Evolutionary conservation across 2,329 filamentous ascomycete genomes (phyloP), one percentile per base, ranked within the genome.

Genomic region (Apiospora malaysiana): DNA sequence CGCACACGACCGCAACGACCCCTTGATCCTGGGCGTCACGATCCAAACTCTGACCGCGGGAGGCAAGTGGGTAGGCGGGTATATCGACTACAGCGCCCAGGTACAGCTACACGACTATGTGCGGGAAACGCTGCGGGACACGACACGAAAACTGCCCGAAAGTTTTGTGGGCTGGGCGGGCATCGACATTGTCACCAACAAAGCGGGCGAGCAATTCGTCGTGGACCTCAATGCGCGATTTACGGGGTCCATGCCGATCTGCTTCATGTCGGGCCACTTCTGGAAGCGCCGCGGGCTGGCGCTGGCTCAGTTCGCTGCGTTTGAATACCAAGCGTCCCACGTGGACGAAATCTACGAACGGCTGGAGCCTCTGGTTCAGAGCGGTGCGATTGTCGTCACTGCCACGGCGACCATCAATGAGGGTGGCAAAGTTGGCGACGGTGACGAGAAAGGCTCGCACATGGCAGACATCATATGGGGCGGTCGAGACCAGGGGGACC

Each of bases 401-500:
- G 75, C 75, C 16, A 76, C 75, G 16, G 73, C 74, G 6, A 70
- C 51, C 2, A 73, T 76, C 12, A 45, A 2, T 12, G 70, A 71
- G 14, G 51, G 25, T 9, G 8, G 51, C 25, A 9, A n/a, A n/a
- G 46, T n/a, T 8, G 47, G 7, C 5, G 23, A 23, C n/a, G 47
- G 21, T 12, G 21, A 25, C 12, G 69, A 72, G 14, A 73, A 68
- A 12, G 46, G 68, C 40, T 73, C 32, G n/a, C 42, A 75, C 37
- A 76, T 76, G 75, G 75, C 75, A 9, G 75, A 76, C 56, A 71
- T 76, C 12, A 65, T 76, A 12, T 76, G 75, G 75, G 75, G 75
- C 23, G 75, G 72, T 18, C 70, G 71, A 37, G 72, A 72, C 27
- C 47, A 68, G 21, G 51, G 66, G 2, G 69, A 76, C 49, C 40